Conservation (phyloP, 2,329 filamentous ascomycete species). For the Ceratocystiopsis minuta region DNA sequence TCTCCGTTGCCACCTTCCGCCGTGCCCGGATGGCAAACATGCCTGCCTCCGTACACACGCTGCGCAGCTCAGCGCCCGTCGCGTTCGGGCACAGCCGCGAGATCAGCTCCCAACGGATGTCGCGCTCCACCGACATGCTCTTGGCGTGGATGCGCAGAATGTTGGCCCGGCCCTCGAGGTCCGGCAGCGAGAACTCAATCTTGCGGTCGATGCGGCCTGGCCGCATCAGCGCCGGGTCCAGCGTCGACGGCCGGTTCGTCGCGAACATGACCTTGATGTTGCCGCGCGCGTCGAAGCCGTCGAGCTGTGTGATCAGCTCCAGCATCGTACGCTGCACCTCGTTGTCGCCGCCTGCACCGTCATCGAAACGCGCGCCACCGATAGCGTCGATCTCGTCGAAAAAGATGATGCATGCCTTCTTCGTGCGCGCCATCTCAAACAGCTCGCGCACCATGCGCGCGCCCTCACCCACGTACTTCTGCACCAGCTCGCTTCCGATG, state of each 20-base stretch:
- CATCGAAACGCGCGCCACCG: constrained; percentile 96
- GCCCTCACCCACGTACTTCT: constrained; percentile 97
- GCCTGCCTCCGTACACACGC: constrained; percentile 92
- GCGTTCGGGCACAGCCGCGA: constrained; percentile 93
- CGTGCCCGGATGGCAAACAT: constrained; percentile 95
- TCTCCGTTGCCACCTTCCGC: constrained; percentile 95
- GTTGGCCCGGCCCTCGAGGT: constrained; percentile 92
- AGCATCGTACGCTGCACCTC: constrained; percentile 98
- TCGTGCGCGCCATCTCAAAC: constrained; percentile 98
- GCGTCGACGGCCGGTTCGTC: constrained; percentile 98
- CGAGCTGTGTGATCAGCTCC: constrained; percentile 92
- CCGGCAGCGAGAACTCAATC: constrained; percentile 94
- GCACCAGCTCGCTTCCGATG: constrained; percentile 91
- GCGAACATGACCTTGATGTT: constrained; percentile 99
- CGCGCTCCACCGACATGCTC: constrained; percentile 97
- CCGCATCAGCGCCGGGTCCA: constrained; percentile 89
- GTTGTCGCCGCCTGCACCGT: constrained; percentile 87
- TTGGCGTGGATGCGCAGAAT: constrained; percentile 97
- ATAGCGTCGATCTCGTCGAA: constrained; percentile 99
- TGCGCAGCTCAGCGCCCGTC: constrained; percentile 86
- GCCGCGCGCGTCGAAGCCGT: constrained; percentile 95
- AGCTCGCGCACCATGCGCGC: constrained; percentile 96
- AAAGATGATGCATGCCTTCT: constrained; percentile 99
- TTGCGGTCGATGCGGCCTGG: constrained; percentile 97
- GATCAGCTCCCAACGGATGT: constrained; percentile 98